A percentile compares a stretch with the other conserved stretches of the same genome.
These are phyloP conservation scores for Acanthamoeba lenticulata DNA, from an alignment of 208 protist species.

Conservation along the genomic window DNA sequence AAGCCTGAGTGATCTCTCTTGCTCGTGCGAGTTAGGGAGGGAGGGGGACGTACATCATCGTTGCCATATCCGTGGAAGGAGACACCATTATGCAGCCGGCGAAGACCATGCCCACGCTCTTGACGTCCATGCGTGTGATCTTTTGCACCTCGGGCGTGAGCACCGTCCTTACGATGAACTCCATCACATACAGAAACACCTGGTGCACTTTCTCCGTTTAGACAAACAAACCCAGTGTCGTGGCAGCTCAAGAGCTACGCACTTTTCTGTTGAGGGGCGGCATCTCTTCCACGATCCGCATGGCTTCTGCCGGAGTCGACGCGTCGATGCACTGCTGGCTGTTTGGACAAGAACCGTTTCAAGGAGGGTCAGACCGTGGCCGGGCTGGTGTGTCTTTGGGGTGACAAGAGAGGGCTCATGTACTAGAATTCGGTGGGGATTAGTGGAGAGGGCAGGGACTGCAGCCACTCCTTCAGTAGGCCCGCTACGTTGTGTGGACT, in stretches of 20 bases:
- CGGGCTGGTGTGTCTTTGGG: neutral
- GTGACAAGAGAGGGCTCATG: neutral
- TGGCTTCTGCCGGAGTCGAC: neutral
- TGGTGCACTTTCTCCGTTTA: neutral
- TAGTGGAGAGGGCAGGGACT: slow-evolving; percentile 21
- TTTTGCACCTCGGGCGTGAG: slow-evolving; percentile 45
- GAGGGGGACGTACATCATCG: slow-evolving; percentile 50
- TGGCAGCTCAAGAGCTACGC: neutral
- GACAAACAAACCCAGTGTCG: neutral
- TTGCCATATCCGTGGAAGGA: neutral
- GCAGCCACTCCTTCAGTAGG: slow-evolving; percentile 52
- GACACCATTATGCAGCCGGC: slow-evolving; percentile 4
- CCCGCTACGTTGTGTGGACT: slow-evolving; percentile 46
- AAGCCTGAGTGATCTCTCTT: neutral
- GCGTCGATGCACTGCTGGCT: slow-evolving; percentile 31
- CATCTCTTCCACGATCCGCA: neutral
- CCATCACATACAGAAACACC: slow-evolving; percentile 41
- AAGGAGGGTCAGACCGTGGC: neutral
- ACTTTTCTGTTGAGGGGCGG: slow-evolving; percentile 4
- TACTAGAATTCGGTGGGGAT: slow-evolving; percentile 44
- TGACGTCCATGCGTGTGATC: slow-evolving; percentile 20
- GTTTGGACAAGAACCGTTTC: neutral
- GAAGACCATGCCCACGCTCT: slow-evolving; percentile 7
- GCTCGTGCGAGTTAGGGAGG: neutral
- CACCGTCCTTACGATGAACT: neutral